These are phyloP conservation scores for Dryas drummondii DNA, from an alignment of 306 rosid genomes.

Conservation along the genomic window DNA sequence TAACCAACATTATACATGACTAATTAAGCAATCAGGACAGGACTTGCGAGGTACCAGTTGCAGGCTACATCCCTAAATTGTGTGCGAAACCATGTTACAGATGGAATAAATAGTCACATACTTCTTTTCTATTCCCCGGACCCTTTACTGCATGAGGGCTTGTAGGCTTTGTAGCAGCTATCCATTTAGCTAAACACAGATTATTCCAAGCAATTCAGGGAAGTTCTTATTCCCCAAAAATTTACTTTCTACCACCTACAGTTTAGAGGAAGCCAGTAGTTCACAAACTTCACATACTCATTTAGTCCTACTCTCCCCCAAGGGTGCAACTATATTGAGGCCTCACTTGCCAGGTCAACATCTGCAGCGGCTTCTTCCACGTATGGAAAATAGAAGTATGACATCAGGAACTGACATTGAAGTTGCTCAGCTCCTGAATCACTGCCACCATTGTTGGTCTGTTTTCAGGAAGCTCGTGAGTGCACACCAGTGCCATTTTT, in stretches of 20 bases:
- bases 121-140: neutral
- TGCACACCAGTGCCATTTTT: slow-evolving; percentile 58
- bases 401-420: slow-evolving; percentile 24
- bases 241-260: slow-evolving; percentile 11
- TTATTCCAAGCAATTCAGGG: slow-evolving; percentile 8
- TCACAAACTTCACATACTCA: slow-evolving; percentile 11
- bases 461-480: slow-evolving; percentile 63
- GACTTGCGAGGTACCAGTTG: neutral
- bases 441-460: slow-evolving; percentile 64
- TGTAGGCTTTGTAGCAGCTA: neutral
- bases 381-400: neutral
- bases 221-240: neutral
- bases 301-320: neutral
- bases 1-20: neutral
- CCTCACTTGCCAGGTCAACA: neutral
- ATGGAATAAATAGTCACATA: neutral
- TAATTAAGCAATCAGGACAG: neutral
- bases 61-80: neutral
- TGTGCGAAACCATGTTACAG: neutral
- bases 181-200: neutral
- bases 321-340: slow-evolving; percentile 5
- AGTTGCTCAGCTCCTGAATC: slow-evolving; percentile 48
- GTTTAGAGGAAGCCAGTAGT: slow-evolving; percentile 9
- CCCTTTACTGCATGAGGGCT: neutral
- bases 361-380: neutral